Evolutionary conservation across 2,329 filamentous ascomycete species (phyloP).

Genomic region (Ceratocystis ficicola): DNA sequence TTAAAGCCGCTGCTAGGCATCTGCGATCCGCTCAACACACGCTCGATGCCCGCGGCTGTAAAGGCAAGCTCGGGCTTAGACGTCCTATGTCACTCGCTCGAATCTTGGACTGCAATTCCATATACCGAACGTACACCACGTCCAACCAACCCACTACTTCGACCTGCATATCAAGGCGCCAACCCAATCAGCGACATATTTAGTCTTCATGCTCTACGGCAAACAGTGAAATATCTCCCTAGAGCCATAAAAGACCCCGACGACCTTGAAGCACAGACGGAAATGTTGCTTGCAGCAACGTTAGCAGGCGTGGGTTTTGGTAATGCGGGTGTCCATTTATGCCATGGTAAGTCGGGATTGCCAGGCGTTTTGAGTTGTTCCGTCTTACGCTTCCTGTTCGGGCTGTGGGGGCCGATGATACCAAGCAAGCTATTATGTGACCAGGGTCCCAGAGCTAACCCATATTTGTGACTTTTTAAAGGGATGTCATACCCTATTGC

Average conservation of each 20-base stretch:
- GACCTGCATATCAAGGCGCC: conserved; percentile 90
- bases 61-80: conserved; percentile 86
- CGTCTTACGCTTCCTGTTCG: not conserved
- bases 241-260: conserved; percentile 77
- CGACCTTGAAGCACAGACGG: conserved; percentile 79
- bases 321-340: conserved; percentile 85
- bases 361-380: not conserved
- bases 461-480: conserved; percentile 26
- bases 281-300: conserved; percentile 93
- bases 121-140: conserved; percentile 75
- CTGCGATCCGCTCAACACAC: conserved; percentile 73
- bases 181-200: conserved; percentile 98
- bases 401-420: not conserved
- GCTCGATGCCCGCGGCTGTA: conserved; percentile 89
- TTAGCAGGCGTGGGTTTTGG: conserved; percentile 93
- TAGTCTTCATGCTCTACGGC: conserved; percentile 69
- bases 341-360: conserved; percentile 38
- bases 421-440: not conserved
- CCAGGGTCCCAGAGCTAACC: not conserved
- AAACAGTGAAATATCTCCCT: conserved; percentile 84
- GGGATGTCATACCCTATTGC: conserved; percentile 97
- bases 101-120: conserved; percentile 96
- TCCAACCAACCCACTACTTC: conserved; percentile 75
- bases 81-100: conserved; percentile 86
- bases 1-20: conserved; percentile 92